A percentile compares a stretch with the other conserved stretches of the same genome.
phyloP scores from a whole-genome alignment of 78 protist species.

The Cavenderia fasciculata region DNA sequence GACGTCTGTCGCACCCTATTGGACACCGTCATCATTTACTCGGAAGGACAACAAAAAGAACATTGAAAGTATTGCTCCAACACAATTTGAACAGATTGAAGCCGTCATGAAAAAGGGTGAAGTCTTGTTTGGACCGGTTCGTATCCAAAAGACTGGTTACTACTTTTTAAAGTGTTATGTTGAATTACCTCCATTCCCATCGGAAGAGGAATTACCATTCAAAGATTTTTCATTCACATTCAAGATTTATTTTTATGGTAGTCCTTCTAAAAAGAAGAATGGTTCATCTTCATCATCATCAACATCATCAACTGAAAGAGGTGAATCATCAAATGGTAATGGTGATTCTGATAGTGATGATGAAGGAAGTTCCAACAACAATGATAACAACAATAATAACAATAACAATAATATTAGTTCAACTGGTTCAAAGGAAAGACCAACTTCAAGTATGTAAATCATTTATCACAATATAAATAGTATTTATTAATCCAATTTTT shows the following conservation, averaged over 20 bases:
- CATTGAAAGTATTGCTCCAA: constrained; percentile 48
- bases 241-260: constrained; percentile 61
- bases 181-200: constrained; percentile 44
- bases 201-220: constrained; percentile 17
- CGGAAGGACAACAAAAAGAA: constrained; percentile 42
- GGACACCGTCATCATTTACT: constrained; percentile 51
- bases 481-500: background rate
- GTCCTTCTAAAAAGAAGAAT: constrained; percentile 49
- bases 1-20: constrained; percentile 37
- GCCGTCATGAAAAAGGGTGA: constrained; percentile 44
- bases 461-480: background rate
- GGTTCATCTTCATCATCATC: constrained; percentile 5
- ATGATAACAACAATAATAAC: background rate
- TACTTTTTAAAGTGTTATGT: constrained; percentile 33
- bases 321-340: no score
- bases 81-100: constrained; percentile 35
- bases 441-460: constrained; percentile 4
- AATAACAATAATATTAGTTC: background rate
- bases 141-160: constrained; percentile 65
- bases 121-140: constrained; percentile 51
- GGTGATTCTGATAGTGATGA: background rate
- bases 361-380: background rate
- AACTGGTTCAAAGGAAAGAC: background rate
- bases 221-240: constrained; percentile 43
- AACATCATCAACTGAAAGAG: background rate